phyloP scores from a whole-genome alignment of 1,284 basidiomycete species.

The Hypsizygus ulmarius region DNA sequence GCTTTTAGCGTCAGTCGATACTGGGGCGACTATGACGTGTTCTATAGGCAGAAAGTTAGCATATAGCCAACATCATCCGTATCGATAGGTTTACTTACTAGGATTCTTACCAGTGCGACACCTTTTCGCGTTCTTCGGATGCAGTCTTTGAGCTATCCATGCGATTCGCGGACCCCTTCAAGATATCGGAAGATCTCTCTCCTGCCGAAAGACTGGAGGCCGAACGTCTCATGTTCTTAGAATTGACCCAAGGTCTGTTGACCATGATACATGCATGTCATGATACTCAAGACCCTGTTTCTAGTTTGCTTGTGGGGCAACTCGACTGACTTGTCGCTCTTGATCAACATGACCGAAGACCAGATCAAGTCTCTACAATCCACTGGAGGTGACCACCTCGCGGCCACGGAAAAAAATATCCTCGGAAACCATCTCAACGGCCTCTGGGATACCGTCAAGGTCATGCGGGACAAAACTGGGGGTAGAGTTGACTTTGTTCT shows the following conservation, averaged over 20 bases:
- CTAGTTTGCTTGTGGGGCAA: conserved; percentile 93
- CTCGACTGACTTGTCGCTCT: conserved; percentile 92
- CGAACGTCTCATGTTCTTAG: conserved; percentile 90
- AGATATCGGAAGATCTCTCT: conserved; percentile 55
- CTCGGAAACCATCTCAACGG: conserved; percentile 80
- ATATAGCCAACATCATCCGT: neutral
- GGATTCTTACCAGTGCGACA: conserved; percentile 70
- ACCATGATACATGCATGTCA: conserved; percentile 9
- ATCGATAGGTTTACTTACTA: conserved; percentile 10
- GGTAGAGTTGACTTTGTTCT: conserved; percentile 88
- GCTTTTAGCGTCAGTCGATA: conserved; percentile 93
- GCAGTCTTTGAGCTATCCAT: conserved; percentile 95
- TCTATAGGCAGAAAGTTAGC: conserved; percentile 84
- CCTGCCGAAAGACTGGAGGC: conserved; percentile 65
- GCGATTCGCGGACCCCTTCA: conserved; percentile 88
- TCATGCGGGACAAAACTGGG: conserved; percentile 66
- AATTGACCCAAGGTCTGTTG: conserved; percentile 79
- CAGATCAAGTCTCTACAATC: conserved; percentile 98
- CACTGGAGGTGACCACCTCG: conserved; percentile 92
- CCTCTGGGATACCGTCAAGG: conserved; percentile 82
- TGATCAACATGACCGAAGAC: conserved; percentile 99
- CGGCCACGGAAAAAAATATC: conserved; percentile 95
- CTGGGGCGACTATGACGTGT: conserved; percentile 89
- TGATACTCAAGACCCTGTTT: conserved; percentile 15
- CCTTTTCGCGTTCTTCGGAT: conserved; percentile 89